A percentile compares a stretch with the other conserved stretches of the same genome.
phyloP scores from a whole-genome alignment of 2,329 filamentous ascomycete species.

The Cladosporium sp. region DNA sequence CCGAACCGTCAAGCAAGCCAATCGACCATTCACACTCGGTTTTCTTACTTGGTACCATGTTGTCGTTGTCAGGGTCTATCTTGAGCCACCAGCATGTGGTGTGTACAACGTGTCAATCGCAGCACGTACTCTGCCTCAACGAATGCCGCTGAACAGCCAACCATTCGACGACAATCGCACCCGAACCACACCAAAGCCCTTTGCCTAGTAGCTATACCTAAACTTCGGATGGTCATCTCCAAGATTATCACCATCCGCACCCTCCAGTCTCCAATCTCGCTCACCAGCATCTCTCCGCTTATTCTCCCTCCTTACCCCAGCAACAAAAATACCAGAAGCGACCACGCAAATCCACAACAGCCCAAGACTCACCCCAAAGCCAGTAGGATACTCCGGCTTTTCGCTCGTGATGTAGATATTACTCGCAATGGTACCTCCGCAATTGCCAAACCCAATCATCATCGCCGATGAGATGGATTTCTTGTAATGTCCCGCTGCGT shows the following conservation, averaged over 20 bases:
- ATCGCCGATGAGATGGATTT: constrained; percentile 55
- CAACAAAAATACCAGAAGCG: constrained; percentile 42
- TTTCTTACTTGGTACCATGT: too few relatives aligned
- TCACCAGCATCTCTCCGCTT: constrained; percentile 48
- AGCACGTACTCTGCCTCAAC: too few relatives aligned
- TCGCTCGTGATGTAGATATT: too few relatives aligned
- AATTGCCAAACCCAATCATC: constrained; percentile 54
- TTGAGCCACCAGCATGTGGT: too few relatives aligned
- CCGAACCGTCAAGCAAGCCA: too few relatives aligned
- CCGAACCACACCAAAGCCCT: too few relatives aligned
- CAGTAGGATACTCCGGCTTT: constrained; percentile 51
- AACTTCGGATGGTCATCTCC: constrained; percentile 55
- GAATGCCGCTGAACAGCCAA: too few relatives aligned
- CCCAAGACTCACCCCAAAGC: constrained; percentile 51
- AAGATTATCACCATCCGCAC: constrained; percentile 48
- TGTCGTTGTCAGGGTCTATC: too few relatives aligned
- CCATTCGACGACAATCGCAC: too few relatives aligned
- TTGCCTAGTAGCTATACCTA: constrained; percentile 38
- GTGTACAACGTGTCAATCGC: too few relatives aligned
- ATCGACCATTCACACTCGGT: too few relatives aligned
- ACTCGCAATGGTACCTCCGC: too few relatives aligned
- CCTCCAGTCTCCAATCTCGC: constrained; percentile 45
- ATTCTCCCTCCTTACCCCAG: constrained; percentile 48
- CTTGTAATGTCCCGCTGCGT: constrained; percentile 57
- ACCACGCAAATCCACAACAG: constrained; percentile 48